phyloP scores from a whole-genome alignment of 345 rosid species.

The Luvunga scandens region DNA sequence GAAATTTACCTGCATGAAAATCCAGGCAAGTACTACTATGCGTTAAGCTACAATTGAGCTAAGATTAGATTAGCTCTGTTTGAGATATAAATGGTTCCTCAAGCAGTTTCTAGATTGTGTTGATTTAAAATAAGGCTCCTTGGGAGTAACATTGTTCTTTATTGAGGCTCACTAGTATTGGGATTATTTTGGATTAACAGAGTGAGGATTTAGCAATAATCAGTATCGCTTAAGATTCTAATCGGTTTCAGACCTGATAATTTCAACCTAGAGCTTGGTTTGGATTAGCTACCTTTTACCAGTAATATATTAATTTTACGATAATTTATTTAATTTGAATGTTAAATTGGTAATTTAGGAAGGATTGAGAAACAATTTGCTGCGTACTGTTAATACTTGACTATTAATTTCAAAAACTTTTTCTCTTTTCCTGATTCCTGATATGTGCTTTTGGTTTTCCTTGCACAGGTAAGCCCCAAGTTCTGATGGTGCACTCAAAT shows the following conservation, averaged over 20 bases:
- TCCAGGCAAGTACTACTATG: constrained; percentile 52
- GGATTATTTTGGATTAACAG: neutral
- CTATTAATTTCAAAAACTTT: neutral
- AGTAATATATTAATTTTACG: neutral
- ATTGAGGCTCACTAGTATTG: neutral
- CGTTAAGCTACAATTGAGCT: neutral
- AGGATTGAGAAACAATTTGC: neutral
- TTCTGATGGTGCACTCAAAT: constrained; percentile 75
- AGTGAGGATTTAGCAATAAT: neutral
- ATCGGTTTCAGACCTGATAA: neutral
- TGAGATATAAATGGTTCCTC: neutral
- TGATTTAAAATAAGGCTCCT: neutral
- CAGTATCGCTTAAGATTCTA: neutral
- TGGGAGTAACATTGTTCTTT: neutral
- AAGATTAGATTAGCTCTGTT: neutral
- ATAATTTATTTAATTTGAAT: neutral
- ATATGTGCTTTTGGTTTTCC: constrained; percentile 12
- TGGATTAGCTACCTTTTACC: neutral
- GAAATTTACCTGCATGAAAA: constrained; percentile 92
- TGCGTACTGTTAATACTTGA: neutral
- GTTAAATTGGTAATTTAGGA: neutral
- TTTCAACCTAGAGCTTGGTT: neutral
- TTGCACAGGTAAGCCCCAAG: constrained; percentile 67
- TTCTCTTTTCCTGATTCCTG: neutral
- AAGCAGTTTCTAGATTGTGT: neutral